Percentiles rank a stretch among this genome's conserved stretches.
Evolutionary conservation across 306 rosid species (phyloP).

Genomic region (Gastrolobium villosum): DNA sequence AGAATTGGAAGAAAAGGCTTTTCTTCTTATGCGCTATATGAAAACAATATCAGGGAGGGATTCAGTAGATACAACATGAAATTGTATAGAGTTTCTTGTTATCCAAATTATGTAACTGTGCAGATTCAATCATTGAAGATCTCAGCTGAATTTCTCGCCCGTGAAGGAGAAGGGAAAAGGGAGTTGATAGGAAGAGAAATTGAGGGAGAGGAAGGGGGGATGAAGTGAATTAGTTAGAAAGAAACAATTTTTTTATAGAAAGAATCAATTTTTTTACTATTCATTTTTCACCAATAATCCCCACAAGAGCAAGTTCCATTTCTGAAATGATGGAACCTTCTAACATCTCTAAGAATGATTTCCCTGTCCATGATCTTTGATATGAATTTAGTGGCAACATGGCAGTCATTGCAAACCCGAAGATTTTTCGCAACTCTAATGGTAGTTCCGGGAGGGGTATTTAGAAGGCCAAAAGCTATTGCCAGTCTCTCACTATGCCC

Average conservation of each 20-base stretch:
- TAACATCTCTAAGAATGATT: conserved; percentile 91
- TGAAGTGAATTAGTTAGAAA: not conserved
- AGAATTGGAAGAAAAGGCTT: not conserved
- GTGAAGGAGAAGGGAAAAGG: not conserved
- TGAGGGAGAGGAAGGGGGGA: not conserved
- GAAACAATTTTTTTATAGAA: not conserved
- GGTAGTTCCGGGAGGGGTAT: conserved; percentile 79
- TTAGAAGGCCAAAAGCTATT: conserved; percentile 88
- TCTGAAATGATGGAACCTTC: conserved; percentile 92
- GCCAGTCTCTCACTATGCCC: conserved; percentile 98
- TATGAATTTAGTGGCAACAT: conserved; percentile 75
- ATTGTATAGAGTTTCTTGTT: conserved; percentile 17
- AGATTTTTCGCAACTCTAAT: conserved; percentile 95
- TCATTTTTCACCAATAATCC: conserved; percentile 77
- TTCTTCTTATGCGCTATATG: not conserved
- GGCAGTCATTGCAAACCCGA: conserved; percentile 92
- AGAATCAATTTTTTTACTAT: not conserved
- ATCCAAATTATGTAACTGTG: conserved; percentile 21
- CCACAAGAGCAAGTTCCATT: conserved; percentile 91
- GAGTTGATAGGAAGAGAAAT: not conserved
- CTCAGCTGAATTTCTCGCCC: not conserved
- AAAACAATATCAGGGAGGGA: not conserved
- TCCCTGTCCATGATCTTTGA: conserved; percentile 80
- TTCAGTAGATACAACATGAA: not conserved
- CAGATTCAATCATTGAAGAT: not conserved